Base-by-base conservation (phyloP, 495 filamentous ascomycete species). In the Xylaria castorea region DNA sequence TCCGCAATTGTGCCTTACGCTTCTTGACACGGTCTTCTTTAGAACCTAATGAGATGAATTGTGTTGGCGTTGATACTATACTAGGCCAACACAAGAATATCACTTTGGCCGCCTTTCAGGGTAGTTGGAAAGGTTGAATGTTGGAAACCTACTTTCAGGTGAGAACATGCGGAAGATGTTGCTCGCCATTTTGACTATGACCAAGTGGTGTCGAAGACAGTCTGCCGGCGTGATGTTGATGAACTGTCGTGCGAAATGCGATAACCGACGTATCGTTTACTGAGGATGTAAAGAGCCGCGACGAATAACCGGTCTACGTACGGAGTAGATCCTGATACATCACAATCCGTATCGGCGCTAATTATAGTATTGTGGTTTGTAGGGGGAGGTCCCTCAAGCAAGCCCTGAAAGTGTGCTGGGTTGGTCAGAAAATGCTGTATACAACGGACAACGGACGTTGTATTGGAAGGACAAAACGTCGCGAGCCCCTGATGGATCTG, bases 1-100 rank as follows among this genome's bases (percentile, higher is more conserved):
- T 70, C 14, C 78, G 72, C 12, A 80, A 61, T 71, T 80, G 78
- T 60, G 77, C 76, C 61, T 75, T 70, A 7, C 78, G 74, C 36
- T 76, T 76, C 62, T 75, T 66, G 14, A 42, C 53, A 38, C 69
- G 69, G 34, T 75, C 70, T 42, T 70, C 71, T 42, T 73, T 70
- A 9, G 58, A 22, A 38, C 48, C 71, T 73, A 53, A 66, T 2
- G 40, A 20, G 9, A 25, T 18, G 30, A 22, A 34, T n/a, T 61
- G 42, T 4, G 40, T 66, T 63, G 27, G 66, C 7, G 9, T 64
- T 25, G 61, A 30, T 42, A 42, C 14, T 44, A 16, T 12, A 30
- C 27, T 27, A 44, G 20, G 60, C 30, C 5, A 36, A n/a, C 16
- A n/a, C 55, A 42, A 25, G 36, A 25, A 22, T 22, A 14, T 63